Evolutionary conservation across 345 rosid genomes (phyloP).

Genomic region (Clarkia xantiana): DNA sequence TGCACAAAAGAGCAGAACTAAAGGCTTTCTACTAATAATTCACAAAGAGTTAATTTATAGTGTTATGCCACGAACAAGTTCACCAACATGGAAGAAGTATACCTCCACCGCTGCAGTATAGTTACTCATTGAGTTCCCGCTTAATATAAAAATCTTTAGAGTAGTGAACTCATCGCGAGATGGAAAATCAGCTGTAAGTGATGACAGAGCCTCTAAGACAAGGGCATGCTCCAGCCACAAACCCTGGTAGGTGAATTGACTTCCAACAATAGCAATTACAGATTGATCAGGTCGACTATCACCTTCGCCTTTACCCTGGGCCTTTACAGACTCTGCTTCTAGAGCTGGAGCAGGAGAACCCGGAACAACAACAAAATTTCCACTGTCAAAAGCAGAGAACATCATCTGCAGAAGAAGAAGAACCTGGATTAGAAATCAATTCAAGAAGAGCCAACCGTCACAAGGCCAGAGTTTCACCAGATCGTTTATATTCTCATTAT

Average conservation of each 20-base stretch:
- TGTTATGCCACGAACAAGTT: conserved; percentile 7
- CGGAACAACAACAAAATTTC: conserved; percentile 78
- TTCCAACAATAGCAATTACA: conserved; percentile 63
- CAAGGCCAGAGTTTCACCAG: no score
- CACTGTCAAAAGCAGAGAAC: conserved; percentile 71
- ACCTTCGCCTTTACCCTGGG: conserved; percentile 15
- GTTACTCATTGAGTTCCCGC: conserved; percentile 45
- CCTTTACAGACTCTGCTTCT: conserved; percentile 28
- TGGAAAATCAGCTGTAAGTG: conserved; percentile 32
- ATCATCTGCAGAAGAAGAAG: conserved; percentile 39
- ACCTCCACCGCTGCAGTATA: conserved; percentile 84
- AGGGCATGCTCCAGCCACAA: conserved; percentile 94
- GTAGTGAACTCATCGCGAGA: conserved; percentile 22
- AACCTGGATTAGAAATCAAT: conserved; percentile 1
- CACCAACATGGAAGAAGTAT: conserved; percentile 7
- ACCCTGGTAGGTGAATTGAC: conserved; percentile 74
- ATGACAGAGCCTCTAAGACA: conserved; percentile 52
- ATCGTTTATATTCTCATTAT: no score
- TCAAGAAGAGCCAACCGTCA: no score
- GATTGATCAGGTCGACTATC: conserved; percentile 33
- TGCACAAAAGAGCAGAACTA: conserved; percentile 13
- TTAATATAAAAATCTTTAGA: conserved; percentile 51
- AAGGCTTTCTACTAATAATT: background rate
- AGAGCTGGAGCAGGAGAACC: conserved; percentile 67
- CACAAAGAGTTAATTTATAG: background rate